A percentile compares a stretch with the other conserved stretches of the same genome.
These are phyloP conservation scores for Hyphodiscus hymeniophilus DNA, from an alignment of 495 filamentous ascomycete species.

Conservation along the genomic window DNA sequence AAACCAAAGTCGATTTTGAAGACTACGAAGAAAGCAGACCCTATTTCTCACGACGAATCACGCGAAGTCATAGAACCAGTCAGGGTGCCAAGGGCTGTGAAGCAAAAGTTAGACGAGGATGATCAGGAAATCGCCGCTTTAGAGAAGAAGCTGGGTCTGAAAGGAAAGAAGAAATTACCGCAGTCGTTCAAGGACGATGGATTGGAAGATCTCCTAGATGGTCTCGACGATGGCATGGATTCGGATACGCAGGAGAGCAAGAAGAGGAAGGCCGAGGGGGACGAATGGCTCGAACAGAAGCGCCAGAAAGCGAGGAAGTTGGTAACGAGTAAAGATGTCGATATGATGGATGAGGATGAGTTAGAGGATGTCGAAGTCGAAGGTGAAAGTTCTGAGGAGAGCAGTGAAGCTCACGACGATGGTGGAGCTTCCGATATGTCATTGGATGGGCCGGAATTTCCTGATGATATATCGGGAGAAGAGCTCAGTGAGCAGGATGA, in stretches of 20 bases:
- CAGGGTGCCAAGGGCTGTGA: slow-evolving; percentile 48
- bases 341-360: slow-evolving; percentile 9
- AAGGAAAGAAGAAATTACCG: slow-evolving; percentile 63
- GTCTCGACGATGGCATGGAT: slow-evolving; percentile 50
- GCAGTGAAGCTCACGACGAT: slow-evolving; percentile 17
- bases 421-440: slow-evolving; percentile 18
- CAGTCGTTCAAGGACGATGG: slow-evolving; percentile 82
- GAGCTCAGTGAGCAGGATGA: slow-evolving; percentile 25
- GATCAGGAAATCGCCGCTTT: slow-evolving; percentile 82
- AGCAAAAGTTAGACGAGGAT: slow-evolving; percentile 61
- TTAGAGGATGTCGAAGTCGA: slow-evolving; percentile 23
- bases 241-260: slow-evolving; percentile 43
- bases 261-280: slow-evolving; percentile 56
- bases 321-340: slow-evolving; percentile 4
- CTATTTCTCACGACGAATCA: not conserved
- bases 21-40: slow-evolving; percentile 22
- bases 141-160: slow-evolving; percentile 84
- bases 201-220: slow-evolving; percentile 69
- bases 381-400: slow-evolving; percentile 14
- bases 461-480: slow-evolving; percentile 22
- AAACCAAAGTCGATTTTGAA: slow-evolving; percentile 32
- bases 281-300: slow-evolving; percentile 42
- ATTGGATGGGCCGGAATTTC: slow-evolving; percentile 13
- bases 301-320: slow-evolving; percentile 31
- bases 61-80: slow-evolving; percentile 21